Evolutionary conservation across 164 flowering plant species (phyloP).

Genomic region (Protea cynaroides): DNA sequence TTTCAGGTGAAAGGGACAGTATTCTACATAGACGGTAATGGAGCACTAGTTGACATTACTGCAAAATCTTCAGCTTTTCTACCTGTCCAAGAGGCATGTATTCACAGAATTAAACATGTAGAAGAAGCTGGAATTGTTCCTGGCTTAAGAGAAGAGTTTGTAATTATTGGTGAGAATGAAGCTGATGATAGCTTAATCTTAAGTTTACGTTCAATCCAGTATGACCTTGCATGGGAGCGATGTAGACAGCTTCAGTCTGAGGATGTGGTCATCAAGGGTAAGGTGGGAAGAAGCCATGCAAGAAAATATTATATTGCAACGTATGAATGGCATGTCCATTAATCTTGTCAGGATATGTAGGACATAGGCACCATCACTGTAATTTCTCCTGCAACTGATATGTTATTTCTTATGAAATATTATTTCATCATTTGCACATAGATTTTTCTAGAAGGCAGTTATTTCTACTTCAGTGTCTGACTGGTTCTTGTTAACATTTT

Average conservation of each 20-base stretch:
- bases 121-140: conserved; percentile 83
- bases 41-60: conserved; percentile 80
- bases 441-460: too few relatives aligned
- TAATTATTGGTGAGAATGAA: conserved; percentile 71
- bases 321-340: background rate
- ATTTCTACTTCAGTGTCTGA: too few relatives aligned
- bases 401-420: too few relatives aligned
- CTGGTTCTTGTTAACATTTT: too few relatives aligned
- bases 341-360: too few relatives aligned
- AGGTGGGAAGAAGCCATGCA: conserved; percentile 42
- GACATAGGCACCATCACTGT: too few relatives aligned
- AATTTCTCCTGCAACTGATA: too few relatives aligned
- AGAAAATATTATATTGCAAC: background rate
- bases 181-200: conserved; percentile 79
- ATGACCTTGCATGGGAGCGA: conserved; percentile 90
- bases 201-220: conserved; percentile 65
- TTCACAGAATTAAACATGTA: conserved; percentile 57
- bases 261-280: conserved; percentile 89
- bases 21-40: conserved; percentile 47
- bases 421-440: too few relatives aligned
- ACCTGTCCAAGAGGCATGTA: conserved; percentile 79
- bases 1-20: conserved; percentile 84
- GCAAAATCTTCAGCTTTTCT: conserved; percentile 87
- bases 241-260: conserved; percentile 96
- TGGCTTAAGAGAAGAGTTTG: conserved; percentile 75